These are phyloP conservation scores for Trichoderma asperelloides DNA, from an alignment of 495 filamentous ascomycete species.

Conservation along the genomic window DNA sequence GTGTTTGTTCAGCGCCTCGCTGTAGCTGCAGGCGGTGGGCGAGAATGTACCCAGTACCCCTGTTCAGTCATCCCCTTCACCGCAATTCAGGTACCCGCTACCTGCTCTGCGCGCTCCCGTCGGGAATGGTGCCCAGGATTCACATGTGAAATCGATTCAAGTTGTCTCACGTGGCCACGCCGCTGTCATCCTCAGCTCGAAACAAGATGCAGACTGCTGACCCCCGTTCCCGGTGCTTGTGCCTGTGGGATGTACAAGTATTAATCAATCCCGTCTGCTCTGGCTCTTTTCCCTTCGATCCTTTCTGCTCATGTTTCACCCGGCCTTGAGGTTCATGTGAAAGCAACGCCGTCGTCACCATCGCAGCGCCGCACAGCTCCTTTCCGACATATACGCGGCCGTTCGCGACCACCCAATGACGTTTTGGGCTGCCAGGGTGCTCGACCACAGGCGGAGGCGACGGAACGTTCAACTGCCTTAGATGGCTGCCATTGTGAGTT, in stretches of 20 bases:
- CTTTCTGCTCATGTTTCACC: background rate
- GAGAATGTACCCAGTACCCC: background rate
- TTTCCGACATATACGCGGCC: background rate
- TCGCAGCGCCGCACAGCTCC: background rate
- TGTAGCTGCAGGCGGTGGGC: background rate
- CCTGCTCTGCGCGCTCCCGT: background rate
- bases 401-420: constrained; percentile 3
- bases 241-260: background rate
- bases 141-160: constrained; percentile 2
- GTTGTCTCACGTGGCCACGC: background rate
- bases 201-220: background rate
- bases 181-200: background rate
- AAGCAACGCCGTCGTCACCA: too few species aligned
- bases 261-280: background rate
- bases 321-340: background rate
- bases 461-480: constrained; percentile 5
- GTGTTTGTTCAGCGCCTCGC: background rate
- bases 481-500: constrained; percentile 12
- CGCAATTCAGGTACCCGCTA: background rate
- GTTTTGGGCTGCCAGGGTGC: constrained; percentile 4
- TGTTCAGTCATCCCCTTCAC: background rate
- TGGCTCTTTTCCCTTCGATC: background rate
- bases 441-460: background rate
- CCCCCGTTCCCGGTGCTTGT: background rate
- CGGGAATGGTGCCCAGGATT: background rate